Base-by-base conservation (phyloP, 768 basidiomycete species). In the Panellus pusillus region DNA sequence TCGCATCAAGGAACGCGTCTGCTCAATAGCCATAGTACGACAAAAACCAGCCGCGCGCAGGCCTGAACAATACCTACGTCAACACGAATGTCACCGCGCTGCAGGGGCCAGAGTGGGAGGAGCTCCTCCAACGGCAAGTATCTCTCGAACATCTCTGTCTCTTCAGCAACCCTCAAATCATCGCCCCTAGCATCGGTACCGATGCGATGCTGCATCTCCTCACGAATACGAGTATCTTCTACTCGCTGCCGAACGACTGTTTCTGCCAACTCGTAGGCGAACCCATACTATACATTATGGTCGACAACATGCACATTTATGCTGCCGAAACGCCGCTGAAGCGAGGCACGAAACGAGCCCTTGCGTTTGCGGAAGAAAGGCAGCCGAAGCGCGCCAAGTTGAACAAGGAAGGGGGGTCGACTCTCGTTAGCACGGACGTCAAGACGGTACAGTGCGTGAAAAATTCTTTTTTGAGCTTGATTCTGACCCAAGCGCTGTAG, bases 241-340 rank as follows among this genome's bases (percentile, higher is more conserved):
- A 88, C 14, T 74, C 87, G 2, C 69, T 97, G 18, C 88, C 89
- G 0, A 96, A 97, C 63, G 84, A 82, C 17, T 95, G 92, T 64
- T 79, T 87, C 35, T 89, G 89, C 56, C 95, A 98, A 68, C 66
- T 97, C 52, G 82, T 86, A 0, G 95, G 95, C 4, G 74, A 75
- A 32, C 86, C 89, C 0, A 66, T 96, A 19, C 72, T 83, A 58
- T 70, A 61, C 68, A 50, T 67, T 20, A 51, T 41, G 41, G 27
- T 62, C 65, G 47, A 56, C 62, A 65, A 50, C 61, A 52, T 52
- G 66, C 67, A 62, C 55, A 60, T 52, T 60, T 44, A 24, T 35
- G 27, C 40, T 20, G 45, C 47, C 32, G 61, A 55, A 9, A 43
- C 51, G 13, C 51, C 54, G 15, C n/a, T 24, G 18, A 55, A 60